Conservation (phyloP, 192 early-diverging fungal species). For the Mortierella hygrophila region DNA sequence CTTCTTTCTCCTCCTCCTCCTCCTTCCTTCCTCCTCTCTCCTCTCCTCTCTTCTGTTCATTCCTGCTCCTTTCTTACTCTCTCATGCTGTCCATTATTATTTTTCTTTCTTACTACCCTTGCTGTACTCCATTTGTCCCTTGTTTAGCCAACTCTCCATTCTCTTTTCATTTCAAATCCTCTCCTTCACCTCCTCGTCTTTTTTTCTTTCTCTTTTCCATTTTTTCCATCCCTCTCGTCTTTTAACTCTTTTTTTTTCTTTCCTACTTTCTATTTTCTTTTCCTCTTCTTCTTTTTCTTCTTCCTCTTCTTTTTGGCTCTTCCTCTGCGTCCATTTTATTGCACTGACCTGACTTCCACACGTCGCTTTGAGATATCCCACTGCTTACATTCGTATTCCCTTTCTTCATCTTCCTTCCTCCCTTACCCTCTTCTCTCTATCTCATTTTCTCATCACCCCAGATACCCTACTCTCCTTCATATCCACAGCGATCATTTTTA, state of each 20-base stretch:
- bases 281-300: background rate
- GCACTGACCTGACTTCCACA: background rate
- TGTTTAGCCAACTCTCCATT: slow-evolving; percentile 10
- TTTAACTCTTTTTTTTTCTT: background rate
- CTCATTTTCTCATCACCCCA: background rate
- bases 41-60: background rate
- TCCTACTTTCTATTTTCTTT: background rate
- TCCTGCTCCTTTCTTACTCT: background rate
- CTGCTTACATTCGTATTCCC: background rate
- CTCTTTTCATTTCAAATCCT: background rate
- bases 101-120: background rate
- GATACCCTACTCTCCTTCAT: background rate
- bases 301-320: background rate
- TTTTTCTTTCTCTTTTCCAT: background rate
- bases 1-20: background rate
- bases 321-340: background rate
- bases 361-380: background rate
- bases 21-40: background rate
- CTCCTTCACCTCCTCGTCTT: background rate
- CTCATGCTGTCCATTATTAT: background rate
- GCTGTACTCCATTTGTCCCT: slow-evolving; percentile 14
- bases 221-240: background rate
- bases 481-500: background rate
- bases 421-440: background rate
- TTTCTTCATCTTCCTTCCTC: background rate